Evolutionary conservation across 1,284 basidiomycete genomes (phyloP), one percentile per base, ranked within the genome.

Genomic region (Leccinum huronense): DNA sequence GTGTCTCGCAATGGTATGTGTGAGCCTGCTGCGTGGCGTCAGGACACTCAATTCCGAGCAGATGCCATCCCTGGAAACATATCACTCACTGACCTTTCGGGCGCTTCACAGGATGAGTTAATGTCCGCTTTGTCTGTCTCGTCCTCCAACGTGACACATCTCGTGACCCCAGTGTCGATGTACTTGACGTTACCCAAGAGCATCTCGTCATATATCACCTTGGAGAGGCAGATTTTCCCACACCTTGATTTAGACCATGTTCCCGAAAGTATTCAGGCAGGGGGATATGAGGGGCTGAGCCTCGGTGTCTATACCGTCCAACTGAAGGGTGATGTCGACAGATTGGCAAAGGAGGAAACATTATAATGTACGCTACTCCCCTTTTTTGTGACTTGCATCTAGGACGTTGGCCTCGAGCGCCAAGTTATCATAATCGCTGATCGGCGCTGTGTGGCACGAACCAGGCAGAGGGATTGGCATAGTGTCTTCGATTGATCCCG

Each of bases 181-280:
- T 66, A 66, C 56, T 54, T 60, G 53, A 64, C 62, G 10, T 63
- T 74, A 16, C 65, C 67, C 3, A 33, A 34, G 11, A n/a, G 59
- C 5, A 48, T 72, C 19, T 65, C 65, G 23, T 63, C 60, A 27
- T 79, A 72, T 62, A 67, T 74, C 33, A 11, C 60, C 7, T 54
- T 71, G 1, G 42, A 71, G 30, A 56, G 64, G 57, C 67, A 69
- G 54, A 66, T 79, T 42, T 79, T 72, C 59, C 75, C 77, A 6
- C 79, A 80, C 61, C 75, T 81, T 5, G 77, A 78, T 64, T 57
- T 81, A 45, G 79, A 80, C 65, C 76, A 79, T 57, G 63, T 81
- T 30, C 60, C 68, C 13, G 79, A 80, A 65, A 73, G 72, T 58
- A 51, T 75, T 33, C 71, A 69, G 55, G 62, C 66, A 9, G 76